Evolutionary conservation across 306 rosid species (phyloP), one percentile per base, ranked within the genome.

Genomic region (Acacia melanoxylon): DNA sequence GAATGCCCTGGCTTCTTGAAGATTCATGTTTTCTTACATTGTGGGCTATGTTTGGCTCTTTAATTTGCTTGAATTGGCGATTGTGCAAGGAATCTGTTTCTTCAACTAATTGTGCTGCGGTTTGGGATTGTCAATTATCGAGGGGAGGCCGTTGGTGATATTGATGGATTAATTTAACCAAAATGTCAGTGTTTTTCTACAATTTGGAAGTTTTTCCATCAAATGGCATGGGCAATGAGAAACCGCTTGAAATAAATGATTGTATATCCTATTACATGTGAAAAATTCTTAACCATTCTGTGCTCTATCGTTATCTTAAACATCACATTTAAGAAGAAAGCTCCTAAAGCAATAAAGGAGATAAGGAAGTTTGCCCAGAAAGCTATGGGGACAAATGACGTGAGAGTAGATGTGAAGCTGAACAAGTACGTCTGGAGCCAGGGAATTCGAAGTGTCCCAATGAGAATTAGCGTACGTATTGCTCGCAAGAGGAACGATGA

Each of bases 401-500:
- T 93, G 0, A 90, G 99, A 37, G 99, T 95, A 15, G 99, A 95
- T 81, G 99, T 95, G 79, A 95, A 93, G 88, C 78, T 95, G 81
- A 95, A 95, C 89, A 95, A 93, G 90, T 87, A 75, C 9, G 90
- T 95, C 52, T 95, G 99, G 99, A 95, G 99, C 86, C 89, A 92
- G 79, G 99, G 99, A 0, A 95, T 95, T 84, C 84, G 99, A 72
- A 93, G 99, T 84, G 99, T 95, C 19, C 99, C 99, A 9, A 93
- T 97, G 85, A 91, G 99, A 83, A 78, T 93, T 40, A 86, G 99
- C 85, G 99, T 95, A 10, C 95, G 99, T 8, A 89, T 95, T 84
- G 97, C 98, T n/a, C 97, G 99, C 79, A 93, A 93, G 95, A 91
- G 99, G 77, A 95, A 95, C 1, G 98, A 95, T 2, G 99, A 95